Conservation (phyloP, 2,329 filamentous ascomycete species). For the Colletotrichum plurivorum region DNA sequence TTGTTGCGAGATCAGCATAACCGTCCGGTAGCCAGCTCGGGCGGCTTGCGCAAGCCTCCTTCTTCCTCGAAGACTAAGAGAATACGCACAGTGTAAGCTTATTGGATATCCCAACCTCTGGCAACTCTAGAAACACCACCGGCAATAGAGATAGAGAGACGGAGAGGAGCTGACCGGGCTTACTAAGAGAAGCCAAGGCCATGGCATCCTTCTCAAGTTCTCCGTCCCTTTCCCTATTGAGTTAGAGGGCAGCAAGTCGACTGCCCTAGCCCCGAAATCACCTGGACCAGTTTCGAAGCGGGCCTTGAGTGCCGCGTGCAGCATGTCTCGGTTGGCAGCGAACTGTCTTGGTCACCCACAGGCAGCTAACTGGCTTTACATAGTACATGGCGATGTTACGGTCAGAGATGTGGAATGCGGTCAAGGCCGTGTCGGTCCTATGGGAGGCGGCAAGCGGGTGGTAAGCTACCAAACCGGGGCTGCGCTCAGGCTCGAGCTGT, state of each 20-base stretch:
- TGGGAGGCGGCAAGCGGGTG: too few species aligned
- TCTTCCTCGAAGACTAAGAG: background rate
- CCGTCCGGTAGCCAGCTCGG: conserved; percentile 6
- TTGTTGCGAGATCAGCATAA: conserved; percentile 24
- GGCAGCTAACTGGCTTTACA: background rate
- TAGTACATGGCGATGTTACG: too few species aligned
- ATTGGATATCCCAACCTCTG: conserved; percentile 5
- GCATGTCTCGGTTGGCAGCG: conserved; percentile 13
- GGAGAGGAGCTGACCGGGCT: background rate
- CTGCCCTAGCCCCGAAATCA: conserved; percentile 26
- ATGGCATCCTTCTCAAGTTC: conserved; percentile 8
- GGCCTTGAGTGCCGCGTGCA: conserved; percentile 1
- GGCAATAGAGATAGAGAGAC: background rate
- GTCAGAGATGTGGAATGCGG: too few species aligned
- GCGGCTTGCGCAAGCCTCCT: conserved; percentile 5
- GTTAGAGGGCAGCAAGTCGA: background rate
- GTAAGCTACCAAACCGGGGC: too few species aligned
- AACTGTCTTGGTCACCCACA: conserved; percentile 11
- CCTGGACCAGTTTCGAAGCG: conserved; percentile 15
- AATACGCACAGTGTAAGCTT: conserved; percentile 17
- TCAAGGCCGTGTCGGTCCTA: too few species aligned
- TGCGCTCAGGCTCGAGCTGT: too few species aligned
- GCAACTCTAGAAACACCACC: conserved; percentile 17
- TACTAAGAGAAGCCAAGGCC: background rate
- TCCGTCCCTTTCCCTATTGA: background rate